These are phyloP conservation scores for Berkeleyomyces basicola DNA, from an alignment of 2,329 filamentous ascomycete species.

Conservation along the genomic window DNA sequence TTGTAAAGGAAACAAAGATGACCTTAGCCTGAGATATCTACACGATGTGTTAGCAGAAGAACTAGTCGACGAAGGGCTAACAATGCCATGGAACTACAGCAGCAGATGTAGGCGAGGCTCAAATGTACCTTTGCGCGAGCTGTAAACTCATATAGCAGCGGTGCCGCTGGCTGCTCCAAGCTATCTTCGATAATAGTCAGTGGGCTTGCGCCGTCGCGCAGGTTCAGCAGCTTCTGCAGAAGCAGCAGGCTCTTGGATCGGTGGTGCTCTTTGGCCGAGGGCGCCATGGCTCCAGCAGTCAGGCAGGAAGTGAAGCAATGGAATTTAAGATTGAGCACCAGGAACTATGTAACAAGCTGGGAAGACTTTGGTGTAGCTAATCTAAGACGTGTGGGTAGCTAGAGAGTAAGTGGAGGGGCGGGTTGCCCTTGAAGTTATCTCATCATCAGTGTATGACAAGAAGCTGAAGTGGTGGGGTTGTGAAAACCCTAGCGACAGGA, in stretches of 20 bases:
- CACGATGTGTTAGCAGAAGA: neutral
- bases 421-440: too few relatives aligned
- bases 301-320: too few relatives aligned
- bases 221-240: conserved; percentile 64
- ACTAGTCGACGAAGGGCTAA: neutral
- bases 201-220: conserved; percentile 66
- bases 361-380: too few relatives aligned
- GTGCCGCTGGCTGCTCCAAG: conserved; percentile 61
- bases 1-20: conserved; percentile 64
- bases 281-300: conserved; percentile 29
- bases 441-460: too few relatives aligned
- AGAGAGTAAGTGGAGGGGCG: too few relatives aligned
- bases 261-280: conserved; percentile 44
- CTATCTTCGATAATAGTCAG: conserved; percentile 76
- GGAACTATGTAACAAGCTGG: too few relatives aligned
- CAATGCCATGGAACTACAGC: neutral
- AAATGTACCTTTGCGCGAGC: conserved; percentile 50
- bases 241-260: conserved; percentile 73
- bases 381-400: too few relatives aligned
- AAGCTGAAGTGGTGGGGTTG: too few relatives aligned
- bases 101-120: neutral
- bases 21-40: conserved; percentile 46
- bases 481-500: too few relatives aligned
- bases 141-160: conserved; percentile 57
- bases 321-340: too few relatives aligned